A percentile compares a stretch with the other conserved stretches of the same genome.
These are phyloP conservation scores for Pisolithus albus DNA, from an alignment of 768 basidiomycete genomes.

Conservation along the genomic window DNA sequence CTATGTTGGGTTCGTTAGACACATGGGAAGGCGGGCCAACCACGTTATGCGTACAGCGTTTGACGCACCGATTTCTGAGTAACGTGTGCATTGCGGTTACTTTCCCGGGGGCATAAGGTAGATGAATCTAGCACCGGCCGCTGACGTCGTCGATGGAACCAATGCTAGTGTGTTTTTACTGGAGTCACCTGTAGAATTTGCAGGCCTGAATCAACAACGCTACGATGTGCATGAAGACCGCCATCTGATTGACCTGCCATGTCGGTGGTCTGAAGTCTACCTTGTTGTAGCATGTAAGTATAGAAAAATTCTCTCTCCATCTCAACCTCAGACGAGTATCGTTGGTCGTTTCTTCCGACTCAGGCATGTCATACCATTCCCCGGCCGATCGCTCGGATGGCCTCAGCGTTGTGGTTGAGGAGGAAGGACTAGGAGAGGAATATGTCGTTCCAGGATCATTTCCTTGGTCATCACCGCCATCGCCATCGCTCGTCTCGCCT, in stretches of 20 bases:
- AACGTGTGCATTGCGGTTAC: constrained; percentile 12
- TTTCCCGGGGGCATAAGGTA: too few relatives aligned
- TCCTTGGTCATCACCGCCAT: too few relatives aligned
- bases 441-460: constrained; percentile 16
- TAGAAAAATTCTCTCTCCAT: too few relatives aligned
- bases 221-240: too few relatives aligned
- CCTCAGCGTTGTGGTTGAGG: constrained; percentile 34
- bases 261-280: too few relatives aligned
- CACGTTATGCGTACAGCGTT: constrained; percentile 67
- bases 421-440: constrained; percentile 21
- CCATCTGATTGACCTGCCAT: too few relatives aligned
- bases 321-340: constrained; percentile 30
- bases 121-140: too few relatives aligned
- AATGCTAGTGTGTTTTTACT: too few relatives aligned
- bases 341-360: constrained; percentile 33
- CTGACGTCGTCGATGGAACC: too few relatives aligned
- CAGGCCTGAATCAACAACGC: too few relatives aligned
- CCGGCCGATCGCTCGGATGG: constrained; percentile 71
- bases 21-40: constrained; percentile 70
- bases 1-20: constrained; percentile 72
- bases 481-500: constrained; percentile 28
- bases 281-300: too few relatives aligned
- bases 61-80: constrained; percentile 30
- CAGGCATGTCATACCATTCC: constrained; percentile 39
- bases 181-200: too few relatives aligned